Percentiles rank a stretch among this genome's conserved stretches.
These are phyloP conservation scores for Luffa acutangula DNA, from an alignment of 306 rosid genomes.

Conservation along the genomic window DNA sequence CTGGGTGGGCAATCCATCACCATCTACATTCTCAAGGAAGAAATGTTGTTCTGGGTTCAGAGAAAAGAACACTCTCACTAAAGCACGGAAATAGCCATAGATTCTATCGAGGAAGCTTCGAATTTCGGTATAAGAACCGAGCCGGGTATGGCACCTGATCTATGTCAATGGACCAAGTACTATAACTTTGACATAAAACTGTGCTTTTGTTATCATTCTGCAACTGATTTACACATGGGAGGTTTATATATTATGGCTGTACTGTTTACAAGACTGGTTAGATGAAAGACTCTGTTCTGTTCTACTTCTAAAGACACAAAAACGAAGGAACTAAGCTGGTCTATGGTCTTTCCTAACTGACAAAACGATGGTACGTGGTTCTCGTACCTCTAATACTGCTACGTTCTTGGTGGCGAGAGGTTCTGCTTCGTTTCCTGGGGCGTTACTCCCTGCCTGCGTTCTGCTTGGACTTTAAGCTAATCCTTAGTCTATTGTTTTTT, in stretches of 20 bases:
- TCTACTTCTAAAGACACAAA: background rate
- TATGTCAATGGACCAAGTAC: background rate
- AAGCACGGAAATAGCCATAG: background rate
- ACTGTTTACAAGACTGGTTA: conserved; percentile 3
- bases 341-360: background rate
- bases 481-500: background rate
- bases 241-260: conserved; percentile 2
- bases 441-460: background rate
- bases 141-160: background rate
- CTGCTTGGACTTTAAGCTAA: background rate
- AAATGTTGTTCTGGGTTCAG: background rate
- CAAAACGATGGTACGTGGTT: background rate
- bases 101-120: background rate
- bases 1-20: background rate
- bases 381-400: background rate
- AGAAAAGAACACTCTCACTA: background rate
- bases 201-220: background rate
- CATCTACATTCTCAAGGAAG: background rate
- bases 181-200: conserved; percentile 7
- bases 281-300: background rate
- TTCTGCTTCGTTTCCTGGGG: background rate
- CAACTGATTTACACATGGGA: background rate
- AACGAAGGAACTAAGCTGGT: background rate
- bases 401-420: background rate
- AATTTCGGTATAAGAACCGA: background rate